phyloP scores from a whole-genome alignment of 1,284 basidiomycete species.

The Melampsora occidentalis region DNA sequence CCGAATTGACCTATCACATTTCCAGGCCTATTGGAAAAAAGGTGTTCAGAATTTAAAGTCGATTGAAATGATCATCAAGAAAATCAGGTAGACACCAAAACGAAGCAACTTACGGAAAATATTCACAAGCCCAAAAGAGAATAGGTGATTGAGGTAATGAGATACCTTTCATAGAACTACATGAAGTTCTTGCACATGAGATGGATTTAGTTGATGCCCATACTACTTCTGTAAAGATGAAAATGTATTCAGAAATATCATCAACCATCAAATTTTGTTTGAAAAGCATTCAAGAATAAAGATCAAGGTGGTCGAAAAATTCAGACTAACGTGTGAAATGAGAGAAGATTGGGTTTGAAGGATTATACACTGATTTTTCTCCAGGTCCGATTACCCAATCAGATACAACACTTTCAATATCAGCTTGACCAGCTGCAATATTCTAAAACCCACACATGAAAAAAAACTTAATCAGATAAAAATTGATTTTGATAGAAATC shows the following conservation, averaged over 20 bases:
- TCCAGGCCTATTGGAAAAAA: constrained; percentile 22
- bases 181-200: constrained; percentile 14
- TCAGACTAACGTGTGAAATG: constrained; percentile 34
- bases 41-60: too few relatives aligned
- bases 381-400: constrained; percentile 31
- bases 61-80: not conserved
- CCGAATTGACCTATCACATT: constrained; percentile 36
- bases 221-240: constrained; percentile 24
- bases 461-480: too few relatives aligned
- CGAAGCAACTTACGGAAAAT: constrained; percentile 28
- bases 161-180: constrained; percentile 4
- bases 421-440: constrained; percentile 17
- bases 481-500: too few relatives aligned
- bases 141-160: constrained; percentile 27
- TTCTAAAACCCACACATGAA: constrained; percentile 10
- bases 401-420: constrained; percentile 13
- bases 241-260: too few relatives aligned
- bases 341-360: constrained; percentile 18
- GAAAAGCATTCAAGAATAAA: not conserved
- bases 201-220: constrained; percentile 26
- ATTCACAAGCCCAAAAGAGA: constrained; percentile 35
- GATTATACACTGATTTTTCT: constrained; percentile 31
- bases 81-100: not conserved
- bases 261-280: not conserved
- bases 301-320: not conserved